Percentiles rank a stretch among this genome's conserved stretches.
These are phyloP conservation scores for Aureobasidium sp. DNA, from an alignment of 2,329 filamentous ascomycete species.

Conservation along the genomic window DNA sequence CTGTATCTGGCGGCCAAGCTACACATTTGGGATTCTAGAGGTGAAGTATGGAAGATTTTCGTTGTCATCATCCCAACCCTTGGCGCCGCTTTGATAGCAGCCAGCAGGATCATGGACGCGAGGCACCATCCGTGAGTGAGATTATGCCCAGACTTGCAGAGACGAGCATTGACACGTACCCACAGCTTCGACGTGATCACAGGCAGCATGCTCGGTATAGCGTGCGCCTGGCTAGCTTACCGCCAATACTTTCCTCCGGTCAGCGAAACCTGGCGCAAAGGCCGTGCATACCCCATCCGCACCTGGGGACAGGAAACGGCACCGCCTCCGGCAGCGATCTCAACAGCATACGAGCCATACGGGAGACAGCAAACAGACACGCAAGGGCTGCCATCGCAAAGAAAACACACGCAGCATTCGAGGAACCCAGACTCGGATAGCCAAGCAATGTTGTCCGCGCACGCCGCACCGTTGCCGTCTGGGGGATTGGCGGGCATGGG, in stretches of 20 bases:
- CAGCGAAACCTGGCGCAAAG: slow-evolving; percentile 50
- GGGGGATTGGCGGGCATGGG: background rate
- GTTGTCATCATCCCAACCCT: slow-evolving; percentile 48
- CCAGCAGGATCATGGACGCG: slow-evolving; percentile 55
- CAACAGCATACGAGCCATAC: slow-evolving; percentile 11
- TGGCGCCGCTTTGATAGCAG: slow-evolving; percentile 48
- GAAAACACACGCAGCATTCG: slow-evolving; percentile 1
- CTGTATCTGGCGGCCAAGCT: slow-evolving; percentile 54
- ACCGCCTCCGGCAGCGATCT: slow-evolving; percentile 6
- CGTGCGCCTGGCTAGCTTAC: slow-evolving; percentile 48
- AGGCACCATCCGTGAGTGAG: slow-evolving; percentile 45
- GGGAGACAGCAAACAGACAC: background rate
- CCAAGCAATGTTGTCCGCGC: slow-evolving; percentile 10
- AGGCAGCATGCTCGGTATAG: slow-evolving; percentile 47
- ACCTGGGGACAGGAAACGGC: slow-evolving; percentile 46
- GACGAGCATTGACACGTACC: background rate
- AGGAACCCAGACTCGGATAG: slow-evolving; percentile 2
- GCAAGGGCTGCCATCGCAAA: background rate
- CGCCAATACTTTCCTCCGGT: slow-evolving; percentile 54
- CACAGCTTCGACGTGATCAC: slow-evolving; percentile 49
- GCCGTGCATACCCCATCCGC: slow-evolving; percentile 52
- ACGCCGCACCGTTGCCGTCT: slow-evolving; percentile 11
- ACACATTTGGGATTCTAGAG: slow-evolving; percentile 53
- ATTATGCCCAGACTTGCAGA: background rate
- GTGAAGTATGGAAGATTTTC: slow-evolving; percentile 54